Percentiles rank a stretch among this genome's conserved stretches.
Conservation (phyloP, 208 protist genomes). For the Crithidia thermophila region DNA sequence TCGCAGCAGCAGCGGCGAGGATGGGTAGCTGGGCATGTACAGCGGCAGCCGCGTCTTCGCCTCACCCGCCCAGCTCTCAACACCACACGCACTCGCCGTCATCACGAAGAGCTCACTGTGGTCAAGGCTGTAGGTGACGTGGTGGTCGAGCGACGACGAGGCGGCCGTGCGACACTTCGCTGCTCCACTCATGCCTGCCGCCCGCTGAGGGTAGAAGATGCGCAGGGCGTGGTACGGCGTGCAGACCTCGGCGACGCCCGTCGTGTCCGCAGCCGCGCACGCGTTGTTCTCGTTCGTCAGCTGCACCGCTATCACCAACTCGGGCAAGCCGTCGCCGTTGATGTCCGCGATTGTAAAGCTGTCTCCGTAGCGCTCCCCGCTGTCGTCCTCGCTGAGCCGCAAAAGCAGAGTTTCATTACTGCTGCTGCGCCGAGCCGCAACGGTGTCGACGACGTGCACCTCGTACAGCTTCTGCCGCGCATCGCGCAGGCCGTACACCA, state of each 20-base stretch:
- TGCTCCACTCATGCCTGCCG: neutral
- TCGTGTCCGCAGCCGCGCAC: constrained; percentile 15
- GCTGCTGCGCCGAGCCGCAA: neutral
- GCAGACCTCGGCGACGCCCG: constrained; percentile 8
- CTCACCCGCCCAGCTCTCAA: neutral
- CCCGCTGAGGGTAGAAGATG: constrained; percentile 24
- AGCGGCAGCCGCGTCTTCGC: constrained; percentile 1
- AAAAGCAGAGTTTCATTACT: constrained; percentile 8
- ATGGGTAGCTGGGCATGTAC: constrained; percentile 30
- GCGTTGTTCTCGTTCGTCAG: constrained; percentile 6
- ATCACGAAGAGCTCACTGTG: constrained; percentile 23
- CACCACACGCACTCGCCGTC: constrained; percentile 21
- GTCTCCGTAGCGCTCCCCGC: constrained; percentile 29
- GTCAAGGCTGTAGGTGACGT: constrained; percentile 17
- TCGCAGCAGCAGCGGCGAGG: constrained; percentile 52
- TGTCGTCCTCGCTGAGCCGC: constrained; percentile 7
- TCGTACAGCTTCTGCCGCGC: constrained; percentile 16
- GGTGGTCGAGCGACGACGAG: constrained; percentile 1
- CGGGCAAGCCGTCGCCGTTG: constrained; percentile 57
- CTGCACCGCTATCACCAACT: constrained; percentile 52
- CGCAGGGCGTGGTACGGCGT: constrained; percentile 22
- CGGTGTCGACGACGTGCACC: constrained; percentile 33
- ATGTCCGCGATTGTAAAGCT: constrained; percentile 44
- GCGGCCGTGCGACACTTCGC: constrained; percentile 1
- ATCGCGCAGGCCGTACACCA: constrained; percentile 57